A percentile compares a stretch with the other conserved stretches of the same genome.
These are phyloP conservation scores for Hypoxylon intermedium DNA, from an alignment of 495 filamentous ascomycete genomes.

Conservation along the genomic window DNA sequence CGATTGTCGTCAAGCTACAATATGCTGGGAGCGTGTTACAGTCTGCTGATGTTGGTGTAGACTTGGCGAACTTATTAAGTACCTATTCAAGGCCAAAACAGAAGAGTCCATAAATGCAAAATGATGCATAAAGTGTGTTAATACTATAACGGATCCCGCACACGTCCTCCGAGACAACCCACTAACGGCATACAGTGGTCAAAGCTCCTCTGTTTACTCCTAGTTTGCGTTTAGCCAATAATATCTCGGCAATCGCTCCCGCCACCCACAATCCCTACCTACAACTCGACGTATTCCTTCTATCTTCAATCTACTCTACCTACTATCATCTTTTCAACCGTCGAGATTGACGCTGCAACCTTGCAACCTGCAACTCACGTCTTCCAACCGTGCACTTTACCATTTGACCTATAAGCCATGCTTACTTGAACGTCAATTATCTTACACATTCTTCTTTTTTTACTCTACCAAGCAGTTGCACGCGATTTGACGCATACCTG, in stretches of 20 bases:
- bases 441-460: constrained; percentile 1
- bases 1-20: too few species aligned
- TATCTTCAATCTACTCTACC: background rate
- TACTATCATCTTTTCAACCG: constrained; percentile 2
- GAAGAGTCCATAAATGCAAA: too few species aligned
- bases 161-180: too few species aligned
- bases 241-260: constrained; percentile 18
- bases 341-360: background rate
- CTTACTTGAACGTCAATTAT: constrained; percentile 27
- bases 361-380: background rate
- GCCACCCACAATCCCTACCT: constrained; percentile 26
- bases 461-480: constrained; percentile 3
- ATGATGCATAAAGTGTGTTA: too few species aligned
- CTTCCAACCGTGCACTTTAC: background rate
- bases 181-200: too few species aligned
- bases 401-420: constrained; percentile 24
- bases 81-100: too few species aligned
- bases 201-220: constrained; percentile 40
- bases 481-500: constrained; percentile 31
- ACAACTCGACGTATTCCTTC: background rate
- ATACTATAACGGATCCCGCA: too few species aligned
- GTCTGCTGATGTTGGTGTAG: too few species aligned
- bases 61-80: too few species aligned
- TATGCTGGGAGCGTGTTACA: too few species aligned
- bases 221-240: constrained; percentile 22